Evolutionary conservation across 2,329 filamentous ascomycete species (phyloP), one percentile per base, ranked within the genome.

Genomic region (Ascocoryne sarcoides): DNA sequence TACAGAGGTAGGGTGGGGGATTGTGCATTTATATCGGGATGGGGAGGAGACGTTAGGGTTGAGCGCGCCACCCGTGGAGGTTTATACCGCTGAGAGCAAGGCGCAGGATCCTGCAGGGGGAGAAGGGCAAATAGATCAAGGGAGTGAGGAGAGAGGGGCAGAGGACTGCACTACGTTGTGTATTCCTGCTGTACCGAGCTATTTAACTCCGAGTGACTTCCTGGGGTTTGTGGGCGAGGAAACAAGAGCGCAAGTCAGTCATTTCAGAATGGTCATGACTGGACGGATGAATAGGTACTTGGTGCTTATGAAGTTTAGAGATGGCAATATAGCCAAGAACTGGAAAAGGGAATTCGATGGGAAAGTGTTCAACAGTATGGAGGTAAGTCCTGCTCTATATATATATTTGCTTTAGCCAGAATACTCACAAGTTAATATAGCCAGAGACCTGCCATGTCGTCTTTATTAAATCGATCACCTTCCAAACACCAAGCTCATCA

Each of bases 371-470:
- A 95, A 93, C 56, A 82, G 78, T 44, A 86, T 94, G 71, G 87
- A 93, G 71, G 85, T 86, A 65, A 56, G 69, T 61, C n/a, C n/a
- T n/a, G 14, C 59, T 8, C n/a, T 36, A 2, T 16, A 69, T 61
- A 12, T 60, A 10, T 26, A 31, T 4, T 18, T 18, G 5, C 10
- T 37, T 32, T 16, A 35, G 29, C 10, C n/a, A 18, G 15, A 28
- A 14, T 32, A 30, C n/a, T 26, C 2, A 16, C 20, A 23, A 14
- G 38, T 39, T 36, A 21, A 40, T 50, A 29, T 52, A 86, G 84
- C 84, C 89, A 29, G 88, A 96, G 65, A 87, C 88, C 36, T 96
- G 90, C 60, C 89, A 95, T 65, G 87, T 94, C 32, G 86, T 94
- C 4, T 95, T 94, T 60, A 83, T 98, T 61, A 92, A 87, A 60